Evolutionary conservation across 108 stramenopile genomes (phyloP).

Genomic region (Cyclotella atomus): DNA sequence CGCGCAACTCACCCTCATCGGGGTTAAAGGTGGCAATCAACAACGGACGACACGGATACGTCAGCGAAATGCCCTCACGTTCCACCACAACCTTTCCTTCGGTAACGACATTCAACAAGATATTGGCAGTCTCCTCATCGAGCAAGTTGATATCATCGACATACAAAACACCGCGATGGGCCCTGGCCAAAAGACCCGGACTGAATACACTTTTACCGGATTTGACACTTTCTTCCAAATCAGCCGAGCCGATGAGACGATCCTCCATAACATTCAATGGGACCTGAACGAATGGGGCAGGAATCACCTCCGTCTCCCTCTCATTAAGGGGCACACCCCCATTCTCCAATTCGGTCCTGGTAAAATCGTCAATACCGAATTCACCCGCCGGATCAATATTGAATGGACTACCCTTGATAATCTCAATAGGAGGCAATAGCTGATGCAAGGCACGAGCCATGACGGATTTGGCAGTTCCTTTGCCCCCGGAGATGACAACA

Average conservation of each 20-base stretch:
- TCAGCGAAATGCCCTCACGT: slow-evolving; percentile 92
- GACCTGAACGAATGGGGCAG: slow-evolving; percentile 93
- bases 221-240: slow-evolving; percentile 92
- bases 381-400: slow-evolving; percentile 91
- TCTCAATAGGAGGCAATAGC: slow-evolving; percentile 95
- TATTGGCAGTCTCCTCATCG: slow-evolving; percentile 93
- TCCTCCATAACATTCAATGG: slow-evolving; percentile 98
- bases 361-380: slow-evolving; percentile 89
- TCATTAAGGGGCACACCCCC: slow-evolving; percentile 83
- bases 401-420: slow-evolving; percentile 86
- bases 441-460: slow-evolving; percentile 95
- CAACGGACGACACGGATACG: slow-evolving; percentile 91
- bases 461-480: slow-evolving; percentile 96
- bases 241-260: slow-evolving; percentile 93
- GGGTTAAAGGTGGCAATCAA: slow-evolving; percentile 97
- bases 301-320: slow-evolving; percentile 91
- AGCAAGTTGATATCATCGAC: slow-evolving; percentile 97
- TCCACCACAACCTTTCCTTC: slow-evolving; percentile 94
- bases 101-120: slow-evolving; percentile 87
- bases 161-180: slow-evolving; percentile 94
- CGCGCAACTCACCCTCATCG: slow-evolving; percentile 96
- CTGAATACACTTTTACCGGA: slow-evolving; percentile 92
- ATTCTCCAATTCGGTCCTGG: slow-evolving; percentile 66
- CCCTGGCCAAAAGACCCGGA: slow-evolving; percentile 94
- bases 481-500: slow-evolving; percentile 93